Base-by-base conservation (phyloP, 768 basidiomycete species). In the Russula ochroleuca region DNA sequence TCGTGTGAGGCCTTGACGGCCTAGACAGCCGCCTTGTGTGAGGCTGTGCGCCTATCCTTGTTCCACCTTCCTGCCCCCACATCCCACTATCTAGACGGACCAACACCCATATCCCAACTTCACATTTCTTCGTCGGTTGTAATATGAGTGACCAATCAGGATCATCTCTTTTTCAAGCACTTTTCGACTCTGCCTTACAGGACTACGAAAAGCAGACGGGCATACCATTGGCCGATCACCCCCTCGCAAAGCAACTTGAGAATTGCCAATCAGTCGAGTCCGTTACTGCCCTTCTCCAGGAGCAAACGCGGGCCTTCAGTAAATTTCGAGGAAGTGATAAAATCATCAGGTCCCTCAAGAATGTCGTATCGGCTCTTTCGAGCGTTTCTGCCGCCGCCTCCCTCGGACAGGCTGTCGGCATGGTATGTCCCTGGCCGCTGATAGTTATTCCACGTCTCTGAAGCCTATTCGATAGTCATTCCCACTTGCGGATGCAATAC, bases 381-480 rank as follows among this genome's bases (percentile, higher is more conserved):
- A 33, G 31, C 15, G 6, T 52, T 52, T 52, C 31, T n/a, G 31
- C 50, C 50, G 19, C 9, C 0, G 33, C 51, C 19, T 8, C 1
- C 14, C 51, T 52, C n/a, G 17, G 51, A 17, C 7, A n/a, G 3
- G 19, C 31, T 35, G 4, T 52, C 31, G 33, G 17, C 33, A 17
- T 52, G 28, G 51, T 52, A 52, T 15, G 51, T 52, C 19, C 10
- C 7, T 19, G 13, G 14, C 14, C 14, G 15, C 40, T 15, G 40
- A 40, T 17, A 28, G 28, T 2, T 28, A 7, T 41, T 41, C 7
- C 43, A 21, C 19, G 9, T 45, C 28, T 21, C 43, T 45, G n/a
- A 45, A 28, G 87, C 28, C 77, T 25, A 13, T 48, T 48, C 21
- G 11, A 23, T 21, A 48, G 47, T 23, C 47, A 48, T 48, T 48